These are phyloP conservation scores for Metarhizium humberi DNA, from an alignment of 2,329 filamentous ascomycete genomes.

Conservation along the genomic window DNA sequence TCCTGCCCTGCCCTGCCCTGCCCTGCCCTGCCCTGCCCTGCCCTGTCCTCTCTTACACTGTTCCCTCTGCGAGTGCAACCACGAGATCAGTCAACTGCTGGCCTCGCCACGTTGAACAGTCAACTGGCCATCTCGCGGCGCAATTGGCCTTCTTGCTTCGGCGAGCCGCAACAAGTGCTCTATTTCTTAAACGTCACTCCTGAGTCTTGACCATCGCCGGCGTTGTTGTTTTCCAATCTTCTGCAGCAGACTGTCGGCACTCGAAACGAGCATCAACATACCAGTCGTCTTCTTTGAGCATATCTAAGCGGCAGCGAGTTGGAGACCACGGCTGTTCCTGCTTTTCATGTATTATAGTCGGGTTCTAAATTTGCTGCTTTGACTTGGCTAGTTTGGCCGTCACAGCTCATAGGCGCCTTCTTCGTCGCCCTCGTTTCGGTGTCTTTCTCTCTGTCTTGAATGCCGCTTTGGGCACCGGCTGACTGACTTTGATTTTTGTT, in stretches of 20 bases:
- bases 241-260: no score
- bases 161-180: no score
- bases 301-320: neutral
- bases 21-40: no score
- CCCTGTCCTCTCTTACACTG: neutral
- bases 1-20: neutral
- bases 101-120: no score
- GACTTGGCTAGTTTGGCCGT: neutral
- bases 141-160: no score
- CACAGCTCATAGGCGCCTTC: neutral
- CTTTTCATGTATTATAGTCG: neutral
- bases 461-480: neutral
- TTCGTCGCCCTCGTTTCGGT: neutral
- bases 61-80: neutral
- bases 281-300: no score
- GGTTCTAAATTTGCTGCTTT: neutral
- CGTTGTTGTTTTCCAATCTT: no score
- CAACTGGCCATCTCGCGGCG: no score
- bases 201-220: no score
- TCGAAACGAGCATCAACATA: neutral
- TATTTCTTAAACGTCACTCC: no score
- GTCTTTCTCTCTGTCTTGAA: neutral
- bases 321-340: neutral
- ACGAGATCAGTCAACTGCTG: no score
- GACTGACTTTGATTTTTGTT: neutral